Base-by-base conservation (phyloP, 2,329 filamentous ascomycete genomes). In the Colletotrichum sojae region DNA sequence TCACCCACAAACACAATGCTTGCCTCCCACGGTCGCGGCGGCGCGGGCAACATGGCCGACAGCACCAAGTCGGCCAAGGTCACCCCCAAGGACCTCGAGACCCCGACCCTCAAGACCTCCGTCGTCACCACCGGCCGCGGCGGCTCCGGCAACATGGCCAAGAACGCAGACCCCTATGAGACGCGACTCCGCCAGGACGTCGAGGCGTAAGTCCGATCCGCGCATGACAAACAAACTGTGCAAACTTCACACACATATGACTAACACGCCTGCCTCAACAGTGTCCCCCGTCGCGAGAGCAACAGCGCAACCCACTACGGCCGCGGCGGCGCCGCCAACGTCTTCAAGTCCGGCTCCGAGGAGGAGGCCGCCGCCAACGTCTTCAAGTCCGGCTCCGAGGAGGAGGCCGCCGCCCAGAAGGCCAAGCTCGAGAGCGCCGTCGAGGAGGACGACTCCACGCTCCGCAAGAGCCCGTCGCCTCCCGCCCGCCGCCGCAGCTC, bases 71-170 rank as follows among this genome's bases (percentile, higher is more conserved):
- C 84, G 15, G 80, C 80, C 49, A 79, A 81, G 69, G 74, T 89
- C 52, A 81, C 84, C 36, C 83, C 89, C 58, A 82, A 88, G 72
- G 92, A 95, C 76, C 89, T 97, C 71, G 84, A 91, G 75, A 97
- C 94, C 1, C 95, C 95, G 1, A 92, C 89, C 13, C 89, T 98
- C 77, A 97, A 97, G 83, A 88, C 88, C 54, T 83, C 92, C n/a
- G 85, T 93, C 73, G 94, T 95, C 77, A 97, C 95, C 20, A 98
- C 95, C 3, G 95, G 95, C 65, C 92, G 95, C 59, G 95, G 95
- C 64, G 95, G 95, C 70, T 91, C 89, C 5, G 94, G 94, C 69
- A 97, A 97, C 84, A 97, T 97, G 92, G 90, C 92, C 55, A 84
- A 82, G 73, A 91, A 91, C 77, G 89, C 89, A 71, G 91, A 96